Percentiles rank a stretch among this genome's conserved stretches.
Conservation (phyloP, 164 flowering plant species). For the Magnolia changhungtana region DNA sequence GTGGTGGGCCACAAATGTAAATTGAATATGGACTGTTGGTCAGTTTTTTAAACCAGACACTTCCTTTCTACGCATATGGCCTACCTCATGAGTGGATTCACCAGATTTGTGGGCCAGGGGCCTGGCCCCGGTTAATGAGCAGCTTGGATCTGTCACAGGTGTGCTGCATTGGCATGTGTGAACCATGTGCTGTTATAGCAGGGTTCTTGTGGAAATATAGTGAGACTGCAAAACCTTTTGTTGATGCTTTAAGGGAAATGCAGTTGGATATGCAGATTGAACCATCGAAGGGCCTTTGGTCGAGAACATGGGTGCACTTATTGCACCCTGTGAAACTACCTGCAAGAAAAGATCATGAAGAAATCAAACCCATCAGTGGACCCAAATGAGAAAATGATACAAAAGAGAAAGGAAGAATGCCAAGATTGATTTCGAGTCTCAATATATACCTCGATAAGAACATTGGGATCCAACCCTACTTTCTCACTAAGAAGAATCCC, state of each 20-base stretch:
- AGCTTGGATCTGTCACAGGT: no score
- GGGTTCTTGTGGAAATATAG: background rate
- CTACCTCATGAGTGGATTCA: background rate
- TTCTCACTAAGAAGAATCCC: conserved; percentile 84
- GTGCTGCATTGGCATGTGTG: background rate
- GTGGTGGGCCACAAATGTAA: background rate
- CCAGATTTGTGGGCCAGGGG: no score
- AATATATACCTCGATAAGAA: conserved; percentile 61
- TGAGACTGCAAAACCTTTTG: conserved; percentile 62
- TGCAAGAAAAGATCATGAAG: conserved; percentile 20
- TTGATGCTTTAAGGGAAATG: conserved; percentile 92
- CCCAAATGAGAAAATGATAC: background rate
- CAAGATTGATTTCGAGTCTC: background rate
- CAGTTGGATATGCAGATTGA: conserved; percentile 73
- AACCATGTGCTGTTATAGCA: background rate
- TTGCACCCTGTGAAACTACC: conserved; percentile 93
- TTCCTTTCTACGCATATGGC: background rate
- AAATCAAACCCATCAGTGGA: background rate
- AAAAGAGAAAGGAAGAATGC: background rate
- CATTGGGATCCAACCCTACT: conserved; percentile 80
- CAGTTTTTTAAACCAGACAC: no score
- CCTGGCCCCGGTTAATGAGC: no score
- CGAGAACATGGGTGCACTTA: conserved; percentile 91
- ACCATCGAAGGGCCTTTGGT: conserved; percentile 90
- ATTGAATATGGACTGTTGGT: no score